These are phyloP conservation scores for Onygenales sp. DNA, from an alignment of 2,329 filamentous ascomycete species.

Conservation along the genomic window DNA sequence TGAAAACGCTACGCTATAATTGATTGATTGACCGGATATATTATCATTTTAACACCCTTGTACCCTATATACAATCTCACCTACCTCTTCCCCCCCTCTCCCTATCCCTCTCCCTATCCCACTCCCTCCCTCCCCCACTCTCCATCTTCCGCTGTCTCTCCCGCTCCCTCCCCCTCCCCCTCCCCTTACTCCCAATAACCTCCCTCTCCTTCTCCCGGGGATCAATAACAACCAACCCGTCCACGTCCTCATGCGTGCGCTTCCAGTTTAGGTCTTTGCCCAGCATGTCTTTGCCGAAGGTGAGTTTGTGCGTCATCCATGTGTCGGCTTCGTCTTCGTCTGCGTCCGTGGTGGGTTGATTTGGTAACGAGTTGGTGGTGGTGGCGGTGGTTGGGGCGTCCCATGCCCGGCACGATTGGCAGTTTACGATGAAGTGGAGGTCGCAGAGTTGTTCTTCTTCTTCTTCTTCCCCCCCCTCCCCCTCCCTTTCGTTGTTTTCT, in stretches of 20 bases:
- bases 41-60: too few relatives aligned
- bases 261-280: constrained; percentile 89
- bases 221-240: constrained; percentile 76
- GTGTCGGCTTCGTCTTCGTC: constrained; percentile 43
- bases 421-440: constrained; percentile 90
- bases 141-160: constrained; percentile 21
- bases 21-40: too few relatives aligned
- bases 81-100: too few relatives aligned
- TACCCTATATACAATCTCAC: too few relatives aligned
- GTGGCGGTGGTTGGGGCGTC: constrained; percentile 42
- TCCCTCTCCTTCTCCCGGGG: constrained; percentile 72
- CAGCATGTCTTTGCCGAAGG: constrained; percentile 78
- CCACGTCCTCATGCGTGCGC: constrained; percentile 70
- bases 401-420: constrained; percentile 84
- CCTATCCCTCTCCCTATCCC: constrained; percentile 17
- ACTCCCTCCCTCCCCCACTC: constrained; percentile 24
- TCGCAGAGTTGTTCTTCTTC: constrained; percentile 75
- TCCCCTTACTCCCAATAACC: constrained; percentile 54
- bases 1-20: too few relatives aligned
- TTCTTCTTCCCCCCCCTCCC: constrained; percentile 4
- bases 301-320: constrained; percentile 81
- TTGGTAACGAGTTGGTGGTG: constrained; percentile 19
- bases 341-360: constrained; percentile 22
- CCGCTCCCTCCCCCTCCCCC: constrained; percentile 19
- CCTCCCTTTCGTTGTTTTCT: neutral